Evolutionary conservation across 73 alveolate species (phyloP).

Genomic region (Tetrahymena thermophila): DNA sequence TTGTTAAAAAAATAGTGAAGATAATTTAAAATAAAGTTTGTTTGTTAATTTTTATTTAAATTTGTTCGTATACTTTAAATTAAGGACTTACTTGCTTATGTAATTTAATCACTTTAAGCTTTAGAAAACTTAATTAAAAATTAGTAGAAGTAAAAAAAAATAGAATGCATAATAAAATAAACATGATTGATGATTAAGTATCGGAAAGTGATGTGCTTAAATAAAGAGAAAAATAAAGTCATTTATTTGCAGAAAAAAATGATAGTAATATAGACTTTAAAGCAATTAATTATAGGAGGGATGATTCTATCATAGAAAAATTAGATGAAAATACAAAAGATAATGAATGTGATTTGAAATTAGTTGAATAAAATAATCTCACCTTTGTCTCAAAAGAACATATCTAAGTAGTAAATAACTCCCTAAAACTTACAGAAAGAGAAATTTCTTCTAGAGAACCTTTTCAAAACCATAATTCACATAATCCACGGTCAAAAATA

Average conservation of each 20-base stretch:
- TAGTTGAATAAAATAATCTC: not conserved
- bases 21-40: too few species aligned
- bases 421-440: not conserved
- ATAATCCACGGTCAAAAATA: too few species aligned
- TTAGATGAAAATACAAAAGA: not conserved
- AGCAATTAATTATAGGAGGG: not conserved
- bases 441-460: not conserved
- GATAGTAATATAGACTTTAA: not conserved
- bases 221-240: not conserved
- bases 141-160: not conserved
- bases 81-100: not conserved
- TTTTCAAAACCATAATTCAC: too few species aligned
- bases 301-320: not conserved
- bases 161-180: too few species aligned
- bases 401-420: not conserved
- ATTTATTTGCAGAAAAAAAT: not conserved
- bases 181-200: not conserved
- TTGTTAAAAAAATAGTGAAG: too few species aligned
- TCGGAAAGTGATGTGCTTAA: not conserved
- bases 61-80: too few species aligned
- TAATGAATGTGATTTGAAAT: not conserved
- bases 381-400: not conserved
- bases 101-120: not conserved
- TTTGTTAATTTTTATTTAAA: too few species aligned
- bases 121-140: too few species aligned